A percentile compares a stretch with the other conserved stretches of the same genome.
Conservation (phyloP, 805 yeast species). For the Ogataea ramenticola region DNA sequence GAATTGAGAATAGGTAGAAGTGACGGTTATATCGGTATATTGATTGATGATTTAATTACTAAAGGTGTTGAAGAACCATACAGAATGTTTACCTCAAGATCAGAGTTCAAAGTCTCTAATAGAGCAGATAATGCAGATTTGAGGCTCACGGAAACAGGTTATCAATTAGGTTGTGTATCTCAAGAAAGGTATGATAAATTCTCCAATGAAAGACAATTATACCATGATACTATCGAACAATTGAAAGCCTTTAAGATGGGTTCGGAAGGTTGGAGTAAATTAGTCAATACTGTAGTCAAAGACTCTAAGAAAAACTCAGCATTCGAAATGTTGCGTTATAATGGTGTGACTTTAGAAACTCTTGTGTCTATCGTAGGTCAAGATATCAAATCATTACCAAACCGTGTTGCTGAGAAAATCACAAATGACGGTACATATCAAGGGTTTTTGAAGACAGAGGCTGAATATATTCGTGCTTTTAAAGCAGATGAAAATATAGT, state of each 20-base stretch:
- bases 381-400: constrained; percentile 23
- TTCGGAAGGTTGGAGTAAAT: constrained; percentile 56
- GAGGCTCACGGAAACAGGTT: constrained; percentile 68
- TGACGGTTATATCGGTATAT: constrained; percentile 87
- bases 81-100: constrained; percentile 94
- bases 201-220: constrained; percentile 33
- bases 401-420: constrained; percentile 50
- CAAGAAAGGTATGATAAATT: constrained; percentile 49
- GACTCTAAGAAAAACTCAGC: constrained; percentile 53
- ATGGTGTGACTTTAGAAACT: constrained; percentile 27
- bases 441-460: constrained; percentile 72
- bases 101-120: constrained; percentile 85
- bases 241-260: constrained; percentile 41
- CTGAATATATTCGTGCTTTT: constrained; percentile 64
- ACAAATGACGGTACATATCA: constrained; percentile 78
- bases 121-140: constrained; percentile 93
- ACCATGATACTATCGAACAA: constrained; percentile 36
- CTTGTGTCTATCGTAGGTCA: constrained; percentile 30
- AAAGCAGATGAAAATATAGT: constrained; percentile 72
- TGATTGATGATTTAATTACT: constrained; percentile 89
- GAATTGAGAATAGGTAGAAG: constrained; percentile 58
- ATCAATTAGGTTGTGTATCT: constrained; percentile 57
- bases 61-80: constrained; percentile 97
- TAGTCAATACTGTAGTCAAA: constrained; percentile 31
- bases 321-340: constrained; percentile 62